Conservation (phyloP, 2,329 filamentous ascomycete species). For the Blastomyces silverae region DNA sequence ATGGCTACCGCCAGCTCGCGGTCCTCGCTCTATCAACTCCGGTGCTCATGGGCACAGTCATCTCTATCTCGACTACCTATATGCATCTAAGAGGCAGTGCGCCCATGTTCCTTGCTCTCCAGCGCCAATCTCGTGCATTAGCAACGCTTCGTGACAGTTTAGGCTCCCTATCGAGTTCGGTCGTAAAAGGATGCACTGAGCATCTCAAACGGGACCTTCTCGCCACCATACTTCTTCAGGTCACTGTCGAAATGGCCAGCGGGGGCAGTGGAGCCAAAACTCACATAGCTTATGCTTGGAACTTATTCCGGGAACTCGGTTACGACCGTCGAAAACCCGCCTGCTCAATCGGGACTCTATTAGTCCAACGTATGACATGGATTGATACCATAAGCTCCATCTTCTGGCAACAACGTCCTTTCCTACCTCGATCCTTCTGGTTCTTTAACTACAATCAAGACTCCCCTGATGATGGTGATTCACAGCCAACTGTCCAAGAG, state of each 20-base stretch:
- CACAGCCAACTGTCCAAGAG: constrained; percentile 10
- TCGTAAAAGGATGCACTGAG: background rate
- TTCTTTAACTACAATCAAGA: constrained; percentile 2
- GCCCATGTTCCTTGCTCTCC: constrained; percentile 6
- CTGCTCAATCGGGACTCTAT: constrained; percentile 1
- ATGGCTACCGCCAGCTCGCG: constrained; percentile 12
- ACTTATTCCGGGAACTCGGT: constrained; percentile 10
- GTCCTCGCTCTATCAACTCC: constrained; percentile 9
- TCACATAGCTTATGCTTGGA: constrained; percentile 11
- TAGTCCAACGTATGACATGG: constrained; percentile 11
- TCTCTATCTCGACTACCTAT: constrained; percentile 10
- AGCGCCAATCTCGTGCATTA: constrained; percentile 9
- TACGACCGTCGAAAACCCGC: constrained; percentile 7
- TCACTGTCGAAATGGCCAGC: constrained; percentile 11
- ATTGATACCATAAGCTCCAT: constrained; percentile 12
- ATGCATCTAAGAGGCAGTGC: constrained; percentile 11
- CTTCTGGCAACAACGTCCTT: constrained; percentile 10
- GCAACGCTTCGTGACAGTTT: constrained; percentile 10
- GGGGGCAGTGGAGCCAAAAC: constrained; percentile 6
- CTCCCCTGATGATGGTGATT: background rate
- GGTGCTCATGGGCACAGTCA: constrained; percentile 10
- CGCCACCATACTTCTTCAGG: constrained; percentile 10
- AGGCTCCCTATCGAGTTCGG: background rate
- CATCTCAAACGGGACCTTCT: constrained; percentile 10
- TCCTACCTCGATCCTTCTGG: constrained; percentile 9